Conservation (phyloP, 2,329 filamentous ascomycete species). For the Aspergillus floridensis region DNA sequence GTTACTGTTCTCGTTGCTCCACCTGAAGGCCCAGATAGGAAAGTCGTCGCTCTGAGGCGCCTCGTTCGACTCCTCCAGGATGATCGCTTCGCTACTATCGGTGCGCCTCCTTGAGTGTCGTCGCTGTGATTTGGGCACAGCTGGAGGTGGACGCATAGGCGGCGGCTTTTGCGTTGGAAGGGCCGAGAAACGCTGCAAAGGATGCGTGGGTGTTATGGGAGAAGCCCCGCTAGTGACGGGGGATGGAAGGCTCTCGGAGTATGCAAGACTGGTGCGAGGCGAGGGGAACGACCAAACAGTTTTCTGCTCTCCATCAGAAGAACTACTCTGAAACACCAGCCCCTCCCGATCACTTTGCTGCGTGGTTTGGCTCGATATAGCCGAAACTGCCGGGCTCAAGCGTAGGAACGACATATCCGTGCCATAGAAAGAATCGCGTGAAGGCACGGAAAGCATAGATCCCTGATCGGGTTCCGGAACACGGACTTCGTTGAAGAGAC, state of each 20-base stretch:
- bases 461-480: slow-evolving; percentile 26
- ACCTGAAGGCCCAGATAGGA: slow-evolving; percentile 41
- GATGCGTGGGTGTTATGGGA: slow-evolving; percentile 40
- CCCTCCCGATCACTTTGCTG: slow-evolving; percentile 28
- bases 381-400: slow-evolving; percentile 35
- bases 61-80: slow-evolving; percentile 45
- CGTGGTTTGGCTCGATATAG: slow-evolving; percentile 28
- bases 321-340: slow-evolving; percentile 27
- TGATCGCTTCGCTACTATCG: slow-evolving; percentile 48
- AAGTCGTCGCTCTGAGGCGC: slow-evolving; percentile 56
- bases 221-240: slow-evolving; percentile 37
- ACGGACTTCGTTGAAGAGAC: slow-evolving; percentile 33
- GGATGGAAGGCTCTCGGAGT: slow-evolving; percentile 40
- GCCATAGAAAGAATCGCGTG: slow-evolving; percentile 35
- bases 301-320: slow-evolving; percentile 37
- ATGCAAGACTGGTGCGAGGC: slow-evolving; percentile 34
- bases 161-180: slow-evolving; percentile 33
- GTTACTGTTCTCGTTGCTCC: slow-evolving; percentile 42
- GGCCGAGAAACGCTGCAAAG: slow-evolving; percentile 40
- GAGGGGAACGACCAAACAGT: slow-evolving; percentile 31
- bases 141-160: slow-evolving; percentile 31
- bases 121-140: slow-evolving; percentile 32
- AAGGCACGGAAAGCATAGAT: slow-evolving; percentile 31
- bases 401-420: slow-evolving; percentile 42
- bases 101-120: slow-evolving; percentile 42